phyloP scores from a whole-genome alignment of 1,284 basidiomycete species.

The Rhodotorula sp. region DNA sequence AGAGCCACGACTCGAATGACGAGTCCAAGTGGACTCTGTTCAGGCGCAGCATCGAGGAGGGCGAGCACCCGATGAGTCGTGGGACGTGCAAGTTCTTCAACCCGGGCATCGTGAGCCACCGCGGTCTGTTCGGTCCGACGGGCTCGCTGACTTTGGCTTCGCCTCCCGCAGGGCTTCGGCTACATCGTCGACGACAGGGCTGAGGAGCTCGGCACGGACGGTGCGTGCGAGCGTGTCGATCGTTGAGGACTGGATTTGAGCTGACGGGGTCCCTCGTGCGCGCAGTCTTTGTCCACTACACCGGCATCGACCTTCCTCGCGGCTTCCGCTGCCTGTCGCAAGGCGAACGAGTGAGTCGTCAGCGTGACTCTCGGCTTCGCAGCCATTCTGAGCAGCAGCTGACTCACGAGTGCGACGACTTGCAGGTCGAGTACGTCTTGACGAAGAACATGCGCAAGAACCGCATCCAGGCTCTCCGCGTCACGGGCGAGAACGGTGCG shows the following conservation, averaged over 20 bases:
- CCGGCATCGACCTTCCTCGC: conserved; percentile 3
- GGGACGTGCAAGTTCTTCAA: conserved; percentile 12
- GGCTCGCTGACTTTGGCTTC: background rate
- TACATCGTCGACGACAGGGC: conserved; percentile 19
- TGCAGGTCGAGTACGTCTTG: conserved; percentile 12
- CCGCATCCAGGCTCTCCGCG: conserved; percentile 3
- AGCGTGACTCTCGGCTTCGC: too few species aligned
- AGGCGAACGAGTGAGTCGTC: conserved; percentile 3
- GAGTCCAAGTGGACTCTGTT: background rate
- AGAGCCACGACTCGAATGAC: background rate
- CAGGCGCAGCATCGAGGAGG: conserved; percentile 1
- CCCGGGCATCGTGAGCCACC: conserved; percentile 3
- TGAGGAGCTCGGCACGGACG: conserved; percentile 1
- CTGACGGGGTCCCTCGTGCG: too few species aligned
- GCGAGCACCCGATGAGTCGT: background rate
- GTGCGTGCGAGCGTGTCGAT: background rate
- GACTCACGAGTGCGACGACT: background rate
- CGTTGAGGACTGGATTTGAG: too few species aligned
- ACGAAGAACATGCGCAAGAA: conserved; percentile 2
- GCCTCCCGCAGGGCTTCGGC: conserved; percentile 13
- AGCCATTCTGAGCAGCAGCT: background rate
- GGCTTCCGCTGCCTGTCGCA: conserved; percentile 17
- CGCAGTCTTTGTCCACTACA: conserved; percentile 25
- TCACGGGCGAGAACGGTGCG: conserved; percentile 10
- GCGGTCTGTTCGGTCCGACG: too few species aligned